Evolutionary conservation across 306 rosid genomes (phyloP).

Genomic region (Comarum palustre): DNA sequence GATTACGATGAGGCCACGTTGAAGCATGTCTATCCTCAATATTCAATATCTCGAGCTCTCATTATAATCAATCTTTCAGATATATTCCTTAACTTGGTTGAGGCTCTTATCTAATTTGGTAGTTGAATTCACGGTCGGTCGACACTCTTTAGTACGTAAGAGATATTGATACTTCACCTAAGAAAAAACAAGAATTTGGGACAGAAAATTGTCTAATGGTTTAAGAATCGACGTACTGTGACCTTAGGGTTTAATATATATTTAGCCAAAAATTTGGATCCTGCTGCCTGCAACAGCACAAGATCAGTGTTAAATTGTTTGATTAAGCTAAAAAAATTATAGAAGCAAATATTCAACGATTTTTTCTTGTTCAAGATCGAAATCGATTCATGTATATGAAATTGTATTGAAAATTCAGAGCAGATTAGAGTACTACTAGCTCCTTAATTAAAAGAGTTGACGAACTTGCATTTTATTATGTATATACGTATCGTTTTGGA

Average conservation of each 20-base stretch:
- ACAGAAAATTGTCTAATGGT: not conserved
- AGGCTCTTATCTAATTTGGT: not conserved
- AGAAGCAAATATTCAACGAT: not conserved
- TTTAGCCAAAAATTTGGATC: not conserved
- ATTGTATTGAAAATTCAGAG: not conserved
- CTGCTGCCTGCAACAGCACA: not conserved
- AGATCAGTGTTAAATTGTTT: not conserved
- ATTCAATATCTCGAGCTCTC: not conserved
- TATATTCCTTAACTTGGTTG: not conserved
- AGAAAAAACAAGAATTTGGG: not conserved
- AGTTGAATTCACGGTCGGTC: constrained; percentile 1
- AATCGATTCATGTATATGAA: not conserved
- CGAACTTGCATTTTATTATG: not conserved
- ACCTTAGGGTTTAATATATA: not conserved
- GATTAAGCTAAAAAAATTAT: not conserved
- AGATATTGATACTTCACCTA: not conserved
- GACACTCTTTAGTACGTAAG: not conserved
- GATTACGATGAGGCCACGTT: not conserved
- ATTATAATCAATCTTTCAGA: not conserved
- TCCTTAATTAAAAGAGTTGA: constrained; percentile 3
- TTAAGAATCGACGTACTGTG: not conserved
- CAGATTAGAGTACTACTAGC: not conserved
- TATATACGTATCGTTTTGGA: not conserved
- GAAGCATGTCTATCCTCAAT: not conserved
- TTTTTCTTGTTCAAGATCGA: not conserved